Base-by-base conservation (phyloP, 2,329 filamentous ascomycete genomes). In the Thelonectria rubi region DNA sequence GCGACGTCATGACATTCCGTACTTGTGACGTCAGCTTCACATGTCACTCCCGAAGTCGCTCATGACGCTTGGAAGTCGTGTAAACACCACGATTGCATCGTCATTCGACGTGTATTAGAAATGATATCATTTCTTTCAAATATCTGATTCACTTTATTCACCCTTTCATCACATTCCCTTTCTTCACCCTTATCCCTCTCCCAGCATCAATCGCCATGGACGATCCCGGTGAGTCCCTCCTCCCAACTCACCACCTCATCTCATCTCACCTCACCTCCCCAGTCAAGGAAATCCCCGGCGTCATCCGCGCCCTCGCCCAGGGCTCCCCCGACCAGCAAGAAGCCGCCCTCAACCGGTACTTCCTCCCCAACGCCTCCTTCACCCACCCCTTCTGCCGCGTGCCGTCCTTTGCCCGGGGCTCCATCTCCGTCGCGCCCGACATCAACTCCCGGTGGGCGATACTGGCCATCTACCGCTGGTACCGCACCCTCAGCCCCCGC, bases 351-450 rank as follows among this genome's bases (percentile, higher is more conserved):
- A 81, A 91, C 61, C 82, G 79, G 17, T 94, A 92, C 78, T 97
- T 94, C 76, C 86, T 89, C 0, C 83, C 84, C 10, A 80, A 89
- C 70, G 91, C 91, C 6, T 84, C 87, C 34, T 95, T 97, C 74
- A 84, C 85, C 3, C 92, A 97, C 68, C 92, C 92, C 0, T 91
- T 95, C 74, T 94, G 91, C 72, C 85, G 87, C 14, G 92, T 93
- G 1, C 85, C 86, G 1, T 79, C 81, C 6, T 86, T 88, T 65
- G 72, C 74, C 2, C 73, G 79, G 17, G 67, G 78, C 32, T 62
- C 72, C 3, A 55, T 86, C 2, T 84, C 81, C 1, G 69, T 82
- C 2, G 67, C 80, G 0, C 75, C 76, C 6, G 67, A 70, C 1
- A 56, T 86, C 24, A 85, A 88, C 65, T 94, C 91, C 10, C 83